A percentile compares a stretch with the other conserved stretches of the same genome.
Evolutionary conservation across 73 alveolate species (phyloP).

Genomic region (Durusdinium trenchii): DNA sequence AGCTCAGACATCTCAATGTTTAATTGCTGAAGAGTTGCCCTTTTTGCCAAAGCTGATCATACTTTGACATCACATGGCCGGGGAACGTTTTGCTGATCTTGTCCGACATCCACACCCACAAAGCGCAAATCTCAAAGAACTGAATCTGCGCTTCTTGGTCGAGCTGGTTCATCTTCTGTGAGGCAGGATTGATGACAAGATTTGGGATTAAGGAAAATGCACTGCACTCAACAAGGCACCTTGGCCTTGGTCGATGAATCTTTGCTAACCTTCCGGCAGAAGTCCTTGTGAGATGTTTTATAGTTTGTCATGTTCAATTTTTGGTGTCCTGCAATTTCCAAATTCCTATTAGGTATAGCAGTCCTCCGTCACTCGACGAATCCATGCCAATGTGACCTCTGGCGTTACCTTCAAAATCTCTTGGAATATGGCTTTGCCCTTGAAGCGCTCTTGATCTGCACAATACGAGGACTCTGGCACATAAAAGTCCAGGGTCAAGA

Average conservation of each 20-base stretch:
- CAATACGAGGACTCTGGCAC: too few relatives aligned
- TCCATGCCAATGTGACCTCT: too few relatives aligned
- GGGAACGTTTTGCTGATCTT: neutral
- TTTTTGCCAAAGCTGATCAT: neutral
- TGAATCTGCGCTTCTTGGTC: neutral
- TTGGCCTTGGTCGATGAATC: neutral
- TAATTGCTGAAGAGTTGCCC: neutral
- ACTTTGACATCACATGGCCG: neutral
- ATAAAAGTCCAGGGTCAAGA: too few relatives aligned
- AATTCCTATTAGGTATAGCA: too few relatives aligned
- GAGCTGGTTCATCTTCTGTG: constrained; percentile 17
- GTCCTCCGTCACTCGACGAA: too few relatives aligned
- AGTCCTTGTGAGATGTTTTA: too few relatives aligned
- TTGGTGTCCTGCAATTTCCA: too few relatives aligned
- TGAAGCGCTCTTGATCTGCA: too few relatives aligned
- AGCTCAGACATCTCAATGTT: too few relatives aligned
- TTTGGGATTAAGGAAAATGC: neutral
- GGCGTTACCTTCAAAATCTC: too few relatives aligned
- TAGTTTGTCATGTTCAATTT: too few relatives aligned
- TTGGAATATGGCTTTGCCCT: too few relatives aligned
- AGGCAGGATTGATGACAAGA: neutral
- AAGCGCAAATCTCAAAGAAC: neutral
- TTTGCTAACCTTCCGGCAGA: neutral
- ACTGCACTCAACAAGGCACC: neutral
- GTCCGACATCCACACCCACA: neutral